Conservation (phyloP, 768 basidiomycete genomes). For the Mrakia frigida region DNA sequence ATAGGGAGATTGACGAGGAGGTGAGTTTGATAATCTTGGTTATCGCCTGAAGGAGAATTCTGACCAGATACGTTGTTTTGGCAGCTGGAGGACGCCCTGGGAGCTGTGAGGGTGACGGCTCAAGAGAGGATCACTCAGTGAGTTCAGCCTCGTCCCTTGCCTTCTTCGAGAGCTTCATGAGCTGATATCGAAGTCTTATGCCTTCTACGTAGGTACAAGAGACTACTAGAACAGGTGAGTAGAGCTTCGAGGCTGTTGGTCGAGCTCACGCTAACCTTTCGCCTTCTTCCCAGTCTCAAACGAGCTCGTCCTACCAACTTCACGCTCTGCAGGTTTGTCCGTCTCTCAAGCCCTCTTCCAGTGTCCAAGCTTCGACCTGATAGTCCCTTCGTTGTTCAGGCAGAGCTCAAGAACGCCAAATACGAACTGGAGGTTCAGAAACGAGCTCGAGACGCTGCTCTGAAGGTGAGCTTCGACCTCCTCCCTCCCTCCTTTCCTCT, state of each 20-base stretch:
- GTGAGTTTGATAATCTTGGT: slow-evolving; percentile 50
- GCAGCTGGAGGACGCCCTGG: slow-evolving; percentile 24
- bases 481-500: slow-evolving; percentile 5
- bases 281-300: slow-evolving; percentile 52
- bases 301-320: slow-evolving; percentile 70
- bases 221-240: slow-evolving; percentile 22
- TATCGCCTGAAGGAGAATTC: slow-evolving; percentile 7
- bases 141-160: slow-evolving; percentile 34
- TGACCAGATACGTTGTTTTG: background rate
- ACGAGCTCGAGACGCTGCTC: background rate
- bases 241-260: background rate
- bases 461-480: background rate
- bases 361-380: too few species aligned
- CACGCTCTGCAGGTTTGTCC: slow-evolving; percentile 61
- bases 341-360: too few species aligned
- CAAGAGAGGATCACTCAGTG: slow-evolving; percentile 51
- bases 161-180: background rate
- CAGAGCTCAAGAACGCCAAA: slow-evolving; percentile 52
- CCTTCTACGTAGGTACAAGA: slow-evolving; percentile 4
- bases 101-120: slow-evolving; percentile 56
- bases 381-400: slow-evolving; percentile 37
- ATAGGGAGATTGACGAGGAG: slow-evolving; percentile 67
- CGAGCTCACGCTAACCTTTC: background rate
- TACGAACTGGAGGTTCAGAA: slow-evolving; percentile 8
- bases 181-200: background rate